Base-by-base conservation (phyloP, 78 protist genomes). In the Salpingoeca rosetta region DNA sequence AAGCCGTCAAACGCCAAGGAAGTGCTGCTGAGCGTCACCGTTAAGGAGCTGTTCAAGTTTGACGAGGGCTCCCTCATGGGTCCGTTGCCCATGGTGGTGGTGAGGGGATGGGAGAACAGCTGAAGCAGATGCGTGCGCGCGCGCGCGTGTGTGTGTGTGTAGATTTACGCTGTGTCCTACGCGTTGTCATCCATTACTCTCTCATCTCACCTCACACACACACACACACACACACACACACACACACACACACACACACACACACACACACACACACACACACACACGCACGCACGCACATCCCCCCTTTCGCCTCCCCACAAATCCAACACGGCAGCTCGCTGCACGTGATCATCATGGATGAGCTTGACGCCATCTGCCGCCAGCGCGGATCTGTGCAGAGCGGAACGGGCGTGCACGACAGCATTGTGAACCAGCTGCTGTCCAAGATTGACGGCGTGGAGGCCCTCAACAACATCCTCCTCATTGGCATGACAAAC, bases 401-500 rank as follows among this genome's bases (percentile, higher is more conserved):
- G 11, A 28, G 24, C 76, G 76, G 90, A 81, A 89, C 97, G 1
- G 98, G 98, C 73, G 98, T 96, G 37, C 85, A 86, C 83, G 99
- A 97, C 93, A 88, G 95, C 1, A 96, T 97, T 3, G 99, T 98
- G 45, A 98, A 98, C 91, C 99, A 98, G 92, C 93, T 97, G 38
- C 90, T 98, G 25, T 89, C 99, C 51, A 97, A 94, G 92, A 97
- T 98, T 39, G 99, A 98, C 74, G 99, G 99, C n/a, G 99, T 98
- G 10, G 94, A 97, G 41, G 76, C 74, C 26, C 94, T 97, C 40
- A 96, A 98, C 96, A 98, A 98, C 94, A 94, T 98, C 81, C 93
- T 98, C 27, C 57, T 98, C 74, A 96, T 98, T 73, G 99, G 99
- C 73, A 98, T 98, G 99, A 98, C 99, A 44, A 98, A 98, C 87